phyloP scores from a whole-genome alignment of 2,329 filamentous ascomycete species.

The Aspergillus sp. region DNA sequence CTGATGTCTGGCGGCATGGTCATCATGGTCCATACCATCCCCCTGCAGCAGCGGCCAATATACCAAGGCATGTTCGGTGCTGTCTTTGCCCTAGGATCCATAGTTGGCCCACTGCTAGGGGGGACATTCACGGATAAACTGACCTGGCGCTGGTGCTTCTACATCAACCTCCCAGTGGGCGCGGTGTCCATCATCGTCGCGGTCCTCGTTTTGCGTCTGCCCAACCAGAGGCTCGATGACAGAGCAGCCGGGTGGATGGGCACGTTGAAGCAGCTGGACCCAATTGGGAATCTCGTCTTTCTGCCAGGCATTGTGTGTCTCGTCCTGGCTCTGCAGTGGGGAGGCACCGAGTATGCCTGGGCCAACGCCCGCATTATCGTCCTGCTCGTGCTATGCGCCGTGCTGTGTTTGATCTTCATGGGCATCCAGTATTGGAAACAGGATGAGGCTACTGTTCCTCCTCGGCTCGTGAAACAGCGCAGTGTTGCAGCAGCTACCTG shows the following conservation, averaged over 20 bases:
- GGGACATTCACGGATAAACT: conserved; percentile 18
- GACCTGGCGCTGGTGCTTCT: conserved; percentile 47
- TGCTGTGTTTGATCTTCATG: conserved; percentile 17
- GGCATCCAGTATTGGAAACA: not conserved
- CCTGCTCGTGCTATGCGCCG: conserved; percentile 38
- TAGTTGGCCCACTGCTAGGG: conserved; percentile 5
- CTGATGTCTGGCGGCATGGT: not conserved
- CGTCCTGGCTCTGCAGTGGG: conserved; percentile 52
- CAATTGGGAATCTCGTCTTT: conserved; percentile 51
- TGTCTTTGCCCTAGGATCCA: not conserved
- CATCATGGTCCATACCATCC: not conserved
- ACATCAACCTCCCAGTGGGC: conserved; percentile 57
- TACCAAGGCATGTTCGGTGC: not conserved
- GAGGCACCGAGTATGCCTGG: conserved; percentile 55
- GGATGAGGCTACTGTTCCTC: not conserved
- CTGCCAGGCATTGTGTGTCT: conserved; percentile 53
- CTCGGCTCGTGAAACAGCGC: not conserved
- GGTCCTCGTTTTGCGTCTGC: conserved; percentile 22
- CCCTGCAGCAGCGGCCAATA: not conserved
- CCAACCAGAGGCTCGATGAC: not conserved
- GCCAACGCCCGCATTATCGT: conserved; percentile 51
- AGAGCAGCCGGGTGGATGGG: no score
- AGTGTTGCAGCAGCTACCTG: no score
- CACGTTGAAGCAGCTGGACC: conserved; percentile 7
- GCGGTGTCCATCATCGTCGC: conserved; percentile 45